Conservation (phyloP, 441 rosid species). For the Flueggea neowawraea region DNA sequence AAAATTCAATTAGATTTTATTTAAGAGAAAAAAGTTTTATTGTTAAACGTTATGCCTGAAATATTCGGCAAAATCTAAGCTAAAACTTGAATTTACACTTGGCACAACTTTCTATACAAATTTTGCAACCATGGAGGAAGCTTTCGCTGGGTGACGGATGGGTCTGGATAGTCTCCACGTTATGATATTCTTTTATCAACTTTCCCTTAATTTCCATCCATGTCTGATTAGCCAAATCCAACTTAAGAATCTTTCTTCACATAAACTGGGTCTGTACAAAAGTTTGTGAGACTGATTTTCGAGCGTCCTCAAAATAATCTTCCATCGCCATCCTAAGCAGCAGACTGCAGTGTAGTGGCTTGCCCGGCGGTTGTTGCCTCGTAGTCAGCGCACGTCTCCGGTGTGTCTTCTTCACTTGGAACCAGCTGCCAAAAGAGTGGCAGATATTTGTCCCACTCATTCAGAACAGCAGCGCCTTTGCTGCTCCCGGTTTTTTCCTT, state of each 20-base stretch:
- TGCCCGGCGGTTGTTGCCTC: constrained; percentile 61
- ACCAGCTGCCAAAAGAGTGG: constrained; percentile 95
- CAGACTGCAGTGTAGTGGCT: constrained; percentile 77
- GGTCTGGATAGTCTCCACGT: not conserved
- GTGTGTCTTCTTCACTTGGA: constrained; percentile 99
- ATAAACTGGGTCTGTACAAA: constrained; percentile 32
- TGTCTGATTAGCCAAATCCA: too few relatives aligned
- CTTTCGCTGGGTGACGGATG: constrained; percentile 6
- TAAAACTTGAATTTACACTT: constrained; percentile 23
- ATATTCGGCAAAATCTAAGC: not conserved
- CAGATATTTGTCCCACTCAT: constrained; percentile 82
- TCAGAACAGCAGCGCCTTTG: constrained; percentile 70
- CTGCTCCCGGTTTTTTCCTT: constrained; percentile 95
- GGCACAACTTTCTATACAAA: constrained; percentile 24
- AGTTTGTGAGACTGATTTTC: constrained; percentile 2
- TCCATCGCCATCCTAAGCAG: constrained; percentile 10
- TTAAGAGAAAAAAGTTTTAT: not conserved
- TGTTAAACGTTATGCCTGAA: not conserved
- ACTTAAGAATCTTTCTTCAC: not conserved
- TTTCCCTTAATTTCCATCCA: too few relatives aligned
- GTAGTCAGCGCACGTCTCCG: constrained; percentile 86
- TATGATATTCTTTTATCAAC: not conserved
- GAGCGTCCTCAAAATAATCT: not conserved
- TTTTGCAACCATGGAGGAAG: constrained; percentile 9
- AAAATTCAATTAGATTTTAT: too few relatives aligned